A percentile compares a stretch with the other conserved stretches of the same genome.
Evolutionary conservation across 1,284 basidiomycete genomes (phyloP).

Genomic region (Fomitopsis palustris): DNA sequence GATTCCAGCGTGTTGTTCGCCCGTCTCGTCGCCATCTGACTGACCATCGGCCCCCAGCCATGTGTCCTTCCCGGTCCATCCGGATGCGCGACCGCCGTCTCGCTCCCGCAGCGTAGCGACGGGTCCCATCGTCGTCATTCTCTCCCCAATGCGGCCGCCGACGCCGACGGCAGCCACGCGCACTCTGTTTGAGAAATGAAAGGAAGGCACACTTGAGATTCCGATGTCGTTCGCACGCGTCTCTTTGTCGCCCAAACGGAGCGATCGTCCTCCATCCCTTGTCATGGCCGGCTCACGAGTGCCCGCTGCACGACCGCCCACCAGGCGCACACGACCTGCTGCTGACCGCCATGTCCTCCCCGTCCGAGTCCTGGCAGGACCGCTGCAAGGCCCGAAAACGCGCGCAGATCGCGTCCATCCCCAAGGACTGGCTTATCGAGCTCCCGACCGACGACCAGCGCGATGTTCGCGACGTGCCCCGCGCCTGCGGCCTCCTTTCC

Average conservation of each 20-base stretch:
- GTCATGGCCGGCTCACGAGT: no score
- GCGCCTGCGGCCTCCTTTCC: constrained; percentile 40
- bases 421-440: constrained; percentile 43
- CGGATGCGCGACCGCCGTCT: no score
- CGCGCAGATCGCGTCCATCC: constrained; percentile 42
- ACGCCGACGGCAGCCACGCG: neutral
- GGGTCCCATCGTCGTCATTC: neutral
- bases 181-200: neutral
- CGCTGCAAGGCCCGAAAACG: constrained; percentile 31
- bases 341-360: neutral
- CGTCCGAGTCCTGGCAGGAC: constrained; percentile 13
- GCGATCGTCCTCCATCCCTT: neutral
- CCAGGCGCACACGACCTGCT: neutral
- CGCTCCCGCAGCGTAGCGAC: neutral
- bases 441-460: constrained; percentile 19
- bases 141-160: neutral
- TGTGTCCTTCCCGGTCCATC: neutral
- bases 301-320: no score
- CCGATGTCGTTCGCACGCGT: neutral
- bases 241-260: neutral
- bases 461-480: constrained; percentile 40
- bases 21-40: neutral
- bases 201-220: neutral
- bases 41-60: neutral
- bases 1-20: neutral